Base-by-base conservation (phyloP, 345 rosid species). In the Pugionium cornutum region DNA sequence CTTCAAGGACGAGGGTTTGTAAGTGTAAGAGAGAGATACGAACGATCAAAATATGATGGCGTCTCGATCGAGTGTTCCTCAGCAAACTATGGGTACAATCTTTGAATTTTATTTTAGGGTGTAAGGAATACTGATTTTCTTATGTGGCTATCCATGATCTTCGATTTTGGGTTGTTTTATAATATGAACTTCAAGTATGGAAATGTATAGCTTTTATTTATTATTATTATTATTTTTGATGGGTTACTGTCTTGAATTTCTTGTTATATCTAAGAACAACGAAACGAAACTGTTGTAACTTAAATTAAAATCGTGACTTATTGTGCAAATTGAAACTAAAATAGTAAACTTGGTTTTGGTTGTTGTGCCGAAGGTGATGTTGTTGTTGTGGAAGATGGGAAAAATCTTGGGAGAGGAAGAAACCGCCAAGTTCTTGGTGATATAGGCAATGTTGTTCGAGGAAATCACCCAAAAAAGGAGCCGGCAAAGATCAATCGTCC, bases 341-440 rank as follows among this genome's bases (percentile, higher is more conserved):
- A 10, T 18, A 18, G 11, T 27, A 4, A 52, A 43, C 54, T 61
- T 56, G 5, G 26, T 47, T 26, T 11, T 41, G 11, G 7, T 36
- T 48, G 18, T 50, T 68, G 1, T 62, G 30, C 31, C 0, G 58
- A 55, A 72, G 76, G 59, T 34, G 76, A 57, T 49, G 53, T 11
- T 35, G 28, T 41, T 2, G 28, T 35, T 7, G 25, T 45, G 47
- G 76, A 64, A 64, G 76, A 72, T 42, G 70, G 48, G 1, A 84
- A 88, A 58, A 80, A 67, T 0, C 84, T 57, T 3, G 85, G 33
- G 1, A 86, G 76, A 47, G 97, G 84, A 28, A 83, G 76, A 58
- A 88, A 74, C 68, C 92, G 98, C 18, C 87, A 84, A 50, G 97
- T 78, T 28, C 89, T 92, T 40, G 89, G 91, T 2, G 98, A 92